Percentiles rank a stretch among this genome's conserved stretches.
Evolutionary conservation across 495 filamentous ascomycete species (phyloP).

Genomic region (Podospora comata): DNA sequence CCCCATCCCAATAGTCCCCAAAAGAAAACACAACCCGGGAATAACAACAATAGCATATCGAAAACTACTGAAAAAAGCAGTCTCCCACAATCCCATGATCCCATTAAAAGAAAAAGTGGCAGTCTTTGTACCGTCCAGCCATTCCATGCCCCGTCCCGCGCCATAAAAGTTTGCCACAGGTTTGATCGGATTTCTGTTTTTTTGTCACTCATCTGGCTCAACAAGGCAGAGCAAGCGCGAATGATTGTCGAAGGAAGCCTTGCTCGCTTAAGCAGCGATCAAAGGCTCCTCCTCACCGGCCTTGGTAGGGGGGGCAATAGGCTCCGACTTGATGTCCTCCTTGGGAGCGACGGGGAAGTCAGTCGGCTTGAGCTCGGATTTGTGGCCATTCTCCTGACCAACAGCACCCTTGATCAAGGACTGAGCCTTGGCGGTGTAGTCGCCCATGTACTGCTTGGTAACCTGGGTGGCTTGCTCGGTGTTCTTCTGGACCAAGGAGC

Average conservation of each 20-base stretch:
- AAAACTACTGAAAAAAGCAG: background rate
- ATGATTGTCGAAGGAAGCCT: background rate
- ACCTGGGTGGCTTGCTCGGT: slow-evolving; percentile 71
- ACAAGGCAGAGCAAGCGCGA: background rate
- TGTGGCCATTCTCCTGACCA: slow-evolving; percentile 11
- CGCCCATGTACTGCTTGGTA: slow-evolving; percentile 75
- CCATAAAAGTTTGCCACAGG: background rate
- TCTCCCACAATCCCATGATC: background rate
- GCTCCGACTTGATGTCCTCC: slow-evolving; percentile 22
- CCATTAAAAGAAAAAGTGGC: background rate
- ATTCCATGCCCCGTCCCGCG: background rate
- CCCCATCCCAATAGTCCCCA: background rate
- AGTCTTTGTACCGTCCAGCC: background rate
- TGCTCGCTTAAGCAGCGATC: slow-evolving; percentile 29
- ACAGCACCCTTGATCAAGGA: slow-evolving; percentile 53
- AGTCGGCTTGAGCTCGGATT: slow-evolving; percentile 33
- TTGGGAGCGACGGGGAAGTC: slow-evolving; percentile 65
- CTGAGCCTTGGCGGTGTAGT: slow-evolving; percentile 83
- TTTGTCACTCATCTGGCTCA: background rate
- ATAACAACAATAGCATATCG: background rate
- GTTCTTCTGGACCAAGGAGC: slow-evolving; percentile 75
- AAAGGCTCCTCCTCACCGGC: slow-evolving; percentile 41
- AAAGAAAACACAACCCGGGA: background rate
- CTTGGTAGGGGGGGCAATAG: slow-evolving; percentile 15
- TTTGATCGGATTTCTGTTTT: background rate